A percentile compares a stretch with the other conserved stretches of the same genome.
These are phyloP conservation scores for Vickermania ingenoplastis DNA, from an alignment of 208 protist genomes.

Conservation along the genomic window DNA sequence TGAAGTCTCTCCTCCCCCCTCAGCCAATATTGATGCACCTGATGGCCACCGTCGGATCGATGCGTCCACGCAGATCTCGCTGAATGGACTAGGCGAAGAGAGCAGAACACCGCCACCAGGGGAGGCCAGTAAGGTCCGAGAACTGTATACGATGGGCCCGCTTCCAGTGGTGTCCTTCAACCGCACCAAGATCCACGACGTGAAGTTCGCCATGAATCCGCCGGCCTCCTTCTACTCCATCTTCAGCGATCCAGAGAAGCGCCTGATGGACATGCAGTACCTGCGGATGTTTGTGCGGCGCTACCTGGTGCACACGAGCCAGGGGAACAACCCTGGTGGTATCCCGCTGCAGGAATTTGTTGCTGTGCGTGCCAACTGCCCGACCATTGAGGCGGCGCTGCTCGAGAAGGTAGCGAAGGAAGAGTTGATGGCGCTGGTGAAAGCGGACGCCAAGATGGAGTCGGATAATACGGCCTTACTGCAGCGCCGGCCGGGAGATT, in stretches of 20 bases:
- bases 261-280: constrained; percentile 67
- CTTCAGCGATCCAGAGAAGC: constrained; percentile 41
- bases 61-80: no score
- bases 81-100: neutral
- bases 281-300: constrained; percentile 79
- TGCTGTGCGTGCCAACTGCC: constrained; percentile 38
- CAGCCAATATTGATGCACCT: no score
- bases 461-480: neutral
- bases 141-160: constrained; percentile 17
- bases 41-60: no score
- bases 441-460: constrained; percentile 44
- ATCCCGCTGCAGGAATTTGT: constrained; percentile 64
- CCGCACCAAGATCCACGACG: constrained; percentile 51
- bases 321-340: constrained; percentile 57
- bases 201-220: constrained; percentile 56
- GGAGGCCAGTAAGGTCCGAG: neutral
- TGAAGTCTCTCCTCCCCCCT: no score
- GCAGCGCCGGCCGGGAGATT: neutral
- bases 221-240: constrained; percentile 42
- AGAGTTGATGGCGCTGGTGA: constrained; percentile 53
- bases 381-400: constrained; percentile 37
- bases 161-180: constrained; percentile 68
- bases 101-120: neutral
- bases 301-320: constrained; percentile 71
- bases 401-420: constrained; percentile 34